Evolutionary conservation across 345 rosid species (phyloP), one percentile per base, ranked within the genome.

Genomic region (Noccaea bulbosa): DNA sequence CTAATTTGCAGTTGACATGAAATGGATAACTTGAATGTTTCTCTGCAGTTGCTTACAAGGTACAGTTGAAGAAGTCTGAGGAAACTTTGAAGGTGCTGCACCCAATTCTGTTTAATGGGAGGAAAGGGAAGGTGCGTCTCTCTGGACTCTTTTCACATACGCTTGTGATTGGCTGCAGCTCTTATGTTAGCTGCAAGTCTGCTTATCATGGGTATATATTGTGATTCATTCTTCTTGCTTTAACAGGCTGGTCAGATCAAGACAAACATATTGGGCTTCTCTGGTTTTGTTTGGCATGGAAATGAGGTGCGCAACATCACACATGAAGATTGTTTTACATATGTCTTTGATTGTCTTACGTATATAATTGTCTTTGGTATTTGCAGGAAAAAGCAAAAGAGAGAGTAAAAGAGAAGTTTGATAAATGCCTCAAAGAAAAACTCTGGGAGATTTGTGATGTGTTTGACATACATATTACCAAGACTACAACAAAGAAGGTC

Each of bases 261-360:
- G 90, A 85, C 86, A 60, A 85, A 91, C 75, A 84, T 93, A 74
- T 81, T 86, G 45, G 83, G 87, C 46, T 93, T 93, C 77, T 91
- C 97, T 78, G 98, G 97, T 50, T 93, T 91, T 76, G 97, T 89
- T 50, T 93, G 97, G 97, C 94, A 77, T 82, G 94, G 82, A 65
- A 82, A 93, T 67, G 96, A 91, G 98, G 98, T 93, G 81, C 8
- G 69, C n/a, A 43, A 52, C 9, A 48, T 60, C 27, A 67, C 45
- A 15, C 30, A 41, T 43, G 12, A 38, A 27, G 3, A 37, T 60
- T 67, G 7, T 17, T 45, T 61, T 67, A 61, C 16, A 34, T 47
- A 50, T 27, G 61, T 35, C 43, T 47, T 35, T 67, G 9, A 35
- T 24, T 45, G 4, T 27, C 30, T 4, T 27, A 27, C 3, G 47